Evolutionary conservation across 1,139 yeast species (phyloP).

Genomic region (Candida sanyaensis): DNA sequence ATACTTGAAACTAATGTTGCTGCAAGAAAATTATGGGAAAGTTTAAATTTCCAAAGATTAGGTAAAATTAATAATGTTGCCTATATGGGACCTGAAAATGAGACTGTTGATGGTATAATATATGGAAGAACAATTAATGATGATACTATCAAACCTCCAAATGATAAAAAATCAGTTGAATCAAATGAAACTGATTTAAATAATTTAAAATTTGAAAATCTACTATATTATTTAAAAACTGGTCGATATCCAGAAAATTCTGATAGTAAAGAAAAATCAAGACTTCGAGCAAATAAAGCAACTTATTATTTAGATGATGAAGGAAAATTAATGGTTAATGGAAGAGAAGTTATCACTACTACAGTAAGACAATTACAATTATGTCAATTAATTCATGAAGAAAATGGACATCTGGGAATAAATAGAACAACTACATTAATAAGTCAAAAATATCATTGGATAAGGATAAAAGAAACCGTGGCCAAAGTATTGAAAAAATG

Average conservation of each 20-base stretch:
- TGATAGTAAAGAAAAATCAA: conserved; percentile 79
- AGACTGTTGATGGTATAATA: conserved; percentile 79
- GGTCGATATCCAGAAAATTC: conserved; percentile 86
- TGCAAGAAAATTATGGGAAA: conserved; percentile 77
- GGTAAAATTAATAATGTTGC: conserved; percentile 88
- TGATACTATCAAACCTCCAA: conserved; percentile 49
- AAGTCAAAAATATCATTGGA: conserved; percentile 86
- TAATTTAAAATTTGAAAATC: conserved; percentile 62
- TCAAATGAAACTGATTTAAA: conserved; percentile 40
- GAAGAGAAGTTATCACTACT: conserved; percentile 79
- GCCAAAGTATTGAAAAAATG: conserved; percentile 79
- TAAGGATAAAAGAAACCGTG: conserved; percentile 85
- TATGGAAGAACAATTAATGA: conserved; percentile 62
- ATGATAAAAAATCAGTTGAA: conserved; percentile 55
- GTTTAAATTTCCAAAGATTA: conserved; percentile 72
- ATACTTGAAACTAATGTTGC: conserved; percentile 89
- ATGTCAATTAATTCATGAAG: conserved; percentile 68
- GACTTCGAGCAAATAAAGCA: conserved; percentile 79
- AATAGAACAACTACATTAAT: conserved; percentile 81
- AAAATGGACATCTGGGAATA: conserved; percentile 77
- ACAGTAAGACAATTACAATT: conserved; percentile 73
- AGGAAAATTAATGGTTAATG: conserved; percentile 70
- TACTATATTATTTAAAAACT: conserved; percentile 76
- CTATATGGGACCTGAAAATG: conserved; percentile 77
- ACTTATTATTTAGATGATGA: conserved; percentile 59